Conservation (phyloP, 768 basidiomycete genomes). For the Termitomyces sp. region DNA sequence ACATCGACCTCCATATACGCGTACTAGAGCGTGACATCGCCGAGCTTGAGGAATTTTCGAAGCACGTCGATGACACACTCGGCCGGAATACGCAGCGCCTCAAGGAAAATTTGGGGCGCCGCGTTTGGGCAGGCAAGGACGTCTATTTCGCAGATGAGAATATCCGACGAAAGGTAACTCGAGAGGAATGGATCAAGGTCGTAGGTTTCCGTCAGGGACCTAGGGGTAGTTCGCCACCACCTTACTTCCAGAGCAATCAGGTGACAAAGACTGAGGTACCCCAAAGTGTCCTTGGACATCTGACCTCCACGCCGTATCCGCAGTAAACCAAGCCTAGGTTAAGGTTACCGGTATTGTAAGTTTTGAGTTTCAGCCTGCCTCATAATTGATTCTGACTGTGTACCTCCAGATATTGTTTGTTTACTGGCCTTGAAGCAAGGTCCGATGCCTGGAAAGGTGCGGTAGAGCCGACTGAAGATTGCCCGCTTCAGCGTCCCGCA, state of each 20-base stretch:
- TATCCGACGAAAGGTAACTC: constrained; percentile 31
- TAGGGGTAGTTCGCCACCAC: neutral
- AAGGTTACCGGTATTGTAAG: neutral
- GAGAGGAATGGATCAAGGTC: constrained; percentile 43
- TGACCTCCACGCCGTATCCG: neutral
- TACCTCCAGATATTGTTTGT: neutral
- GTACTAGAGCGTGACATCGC: constrained; percentile 53
- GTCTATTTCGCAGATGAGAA: constrained; percentile 42
- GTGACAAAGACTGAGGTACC: neutral
- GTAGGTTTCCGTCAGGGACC: constrained; percentile 41
- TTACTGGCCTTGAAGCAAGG: neutral
- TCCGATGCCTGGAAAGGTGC: too few species aligned
- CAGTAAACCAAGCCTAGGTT: neutral
- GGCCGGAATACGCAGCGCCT: constrained; percentile 54
- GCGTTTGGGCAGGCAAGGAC: constrained; percentile 61
- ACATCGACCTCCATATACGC: constrained; percentile 52
- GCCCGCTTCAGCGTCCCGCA: neutral
- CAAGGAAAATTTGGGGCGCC: constrained; percentile 79
- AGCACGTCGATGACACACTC: constrained; percentile 37
- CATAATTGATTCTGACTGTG: neutral
- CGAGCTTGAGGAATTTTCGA: constrained; percentile 44
- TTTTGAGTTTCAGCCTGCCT: neutral
- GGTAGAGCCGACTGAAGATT: neutral
- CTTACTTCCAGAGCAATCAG: constrained; percentile 13
- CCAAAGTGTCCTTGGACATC: neutral